Conservation (phyloP, 306 rosid species). For the Lathyrus sativus region DNA sequence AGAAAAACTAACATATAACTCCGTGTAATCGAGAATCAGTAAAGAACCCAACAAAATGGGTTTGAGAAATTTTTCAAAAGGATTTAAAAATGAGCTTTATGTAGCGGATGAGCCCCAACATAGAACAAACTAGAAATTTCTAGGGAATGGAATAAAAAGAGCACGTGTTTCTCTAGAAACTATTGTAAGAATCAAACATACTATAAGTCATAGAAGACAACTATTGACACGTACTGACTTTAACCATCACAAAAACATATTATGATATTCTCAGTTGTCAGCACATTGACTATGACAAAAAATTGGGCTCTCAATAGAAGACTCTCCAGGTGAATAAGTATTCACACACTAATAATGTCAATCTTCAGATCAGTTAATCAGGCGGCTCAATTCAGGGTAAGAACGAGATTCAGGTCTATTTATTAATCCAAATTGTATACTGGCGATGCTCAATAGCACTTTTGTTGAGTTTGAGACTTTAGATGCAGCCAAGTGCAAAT, state of each 20-base stretch:
- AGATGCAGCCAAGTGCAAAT: no score
- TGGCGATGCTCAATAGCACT: slow-evolving; percentile 13
- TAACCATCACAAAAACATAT: slow-evolving; percentile 22
- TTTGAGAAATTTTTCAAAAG: not conserved
- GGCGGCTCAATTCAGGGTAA: slow-evolving; percentile 15
- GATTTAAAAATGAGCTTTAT: not conserved
- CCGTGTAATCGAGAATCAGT: not conserved
- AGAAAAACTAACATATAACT: not conserved
- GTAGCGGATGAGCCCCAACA: not conserved
- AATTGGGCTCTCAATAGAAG: slow-evolving; percentile 16
- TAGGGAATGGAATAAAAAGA: not conserved
- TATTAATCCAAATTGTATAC: slow-evolving; percentile 19
- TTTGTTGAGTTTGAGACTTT: no score
- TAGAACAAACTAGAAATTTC: not conserved
- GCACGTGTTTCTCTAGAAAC: not conserved
- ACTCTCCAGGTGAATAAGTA: slow-evolving; percentile 29
- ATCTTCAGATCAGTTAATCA: not conserved
- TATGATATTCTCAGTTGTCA: slow-evolving; percentile 25
- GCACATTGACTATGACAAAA: slow-evolving; percentile 19
- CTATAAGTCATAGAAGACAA: not conserved
- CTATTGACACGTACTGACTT: slow-evolving; percentile 12
- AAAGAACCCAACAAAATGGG: not conserved
- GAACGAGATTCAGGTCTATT: slow-evolving; percentile 9
- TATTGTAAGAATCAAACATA: slow-evolving; percentile 19
- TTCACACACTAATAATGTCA: slow-evolving; percentile 5